Base-by-base conservation (phyloP, 139 green algal species). In the Picochlorum sp. region DNA sequence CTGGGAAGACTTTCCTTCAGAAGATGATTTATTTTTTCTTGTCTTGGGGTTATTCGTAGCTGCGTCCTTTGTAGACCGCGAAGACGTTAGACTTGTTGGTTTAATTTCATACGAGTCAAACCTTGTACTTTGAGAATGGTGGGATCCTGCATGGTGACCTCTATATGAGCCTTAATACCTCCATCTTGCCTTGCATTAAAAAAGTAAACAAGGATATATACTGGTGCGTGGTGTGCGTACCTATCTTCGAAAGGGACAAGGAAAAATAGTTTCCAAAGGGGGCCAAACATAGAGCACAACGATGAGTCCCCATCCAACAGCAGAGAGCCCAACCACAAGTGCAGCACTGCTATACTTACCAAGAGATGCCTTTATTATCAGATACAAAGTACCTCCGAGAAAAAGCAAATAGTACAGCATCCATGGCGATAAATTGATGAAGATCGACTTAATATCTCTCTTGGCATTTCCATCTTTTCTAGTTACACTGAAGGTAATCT, bases 231-330 rank as follows among this genome's bases (percentile, higher is more conserved):
- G n/a, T n/a, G n/a, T n/a, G n/a, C 39, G 22, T 14, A 16, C 39
- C 22, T 47, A 1, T 22, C 22, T n/a, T 47, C 18, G 20, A 26
- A 26, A 16, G 22, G 18, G 39, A 26, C 59, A 30, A 32, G 63
- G 63, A 7, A 70, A 2, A 24, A 70, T 26, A 9, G 59, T 62
- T 20, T 25, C 36, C n/a, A 71, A 29, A 33, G 63, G 56, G 2
- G 63, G 63, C 59, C 59, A 70, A 40, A 70, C 29, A 50, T 57
- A 70, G 18, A 70, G 29, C 7, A 39, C 16, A 13, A 70, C 29
- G 12, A 70, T 40, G 26, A 40, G 12, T 3, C 56, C 63, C 63
- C 63, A 70, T 18, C 16, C 20, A 7, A 70, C n/a, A 25, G 40
- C 43, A 16, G 41, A 70, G 31, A 70, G 30, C 16, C 33, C 35